Percentiles rank a stretch among this genome's conserved stretches.
phyloP scores from a whole-genome alignment of 768 basidiomycete species.

The Trametopsis cervina region DNA sequence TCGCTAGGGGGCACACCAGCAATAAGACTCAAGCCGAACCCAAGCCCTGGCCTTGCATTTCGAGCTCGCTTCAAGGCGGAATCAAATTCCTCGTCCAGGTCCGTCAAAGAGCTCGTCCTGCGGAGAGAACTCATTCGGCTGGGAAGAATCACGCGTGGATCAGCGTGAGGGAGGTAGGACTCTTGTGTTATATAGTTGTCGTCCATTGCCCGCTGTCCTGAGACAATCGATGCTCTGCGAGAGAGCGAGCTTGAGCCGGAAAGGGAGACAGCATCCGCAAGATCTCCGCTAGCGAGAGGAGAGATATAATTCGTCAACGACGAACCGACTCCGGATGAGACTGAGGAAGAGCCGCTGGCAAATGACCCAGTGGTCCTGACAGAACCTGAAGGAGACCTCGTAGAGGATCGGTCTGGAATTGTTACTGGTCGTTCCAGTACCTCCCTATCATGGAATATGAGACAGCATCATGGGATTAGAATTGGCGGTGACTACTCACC shows the following conservation, averaged over 20 bases:
- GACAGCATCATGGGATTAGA: conserved; percentile 1
- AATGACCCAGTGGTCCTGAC: conserved; percentile 66
- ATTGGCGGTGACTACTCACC: conserved; percentile 52
- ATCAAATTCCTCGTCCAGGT: conserved; percentile 58
- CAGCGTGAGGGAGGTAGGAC: conserved; percentile 65
- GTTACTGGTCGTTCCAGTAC: conserved; percentile 61
- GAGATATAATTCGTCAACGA: conserved; percentile 75
- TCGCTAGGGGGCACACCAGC: conserved; percentile 36
- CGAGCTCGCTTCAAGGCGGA: conserved; percentile 36
- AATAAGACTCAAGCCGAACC: conserved; percentile 37
- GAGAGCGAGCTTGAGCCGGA: conserved; percentile 39
- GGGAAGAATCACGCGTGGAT: conserved; percentile 65
- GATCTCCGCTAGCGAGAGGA: conserved; percentile 62
- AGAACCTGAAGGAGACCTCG: conserved; percentile 47
- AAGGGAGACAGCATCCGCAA: conserved; percentile 53
- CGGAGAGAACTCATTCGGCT: conserved; percentile 51
- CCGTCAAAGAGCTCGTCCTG: conserved; percentile 70
- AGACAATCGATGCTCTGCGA: conserved; percentile 41
- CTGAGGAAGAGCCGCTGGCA: conserved; percentile 29
- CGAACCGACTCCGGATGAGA: conserved; percentile 42
- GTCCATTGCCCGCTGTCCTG: conserved; percentile 65
- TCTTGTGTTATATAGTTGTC: conserved; percentile 63
- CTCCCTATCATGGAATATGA: conserved; percentile 45
- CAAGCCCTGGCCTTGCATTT: conserved; percentile 34
- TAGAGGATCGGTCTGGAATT: conserved; percentile 39